phyloP scores from a whole-genome alignment of 1,139 yeast genomes.

The Kodamaea anthophila region DNA sequence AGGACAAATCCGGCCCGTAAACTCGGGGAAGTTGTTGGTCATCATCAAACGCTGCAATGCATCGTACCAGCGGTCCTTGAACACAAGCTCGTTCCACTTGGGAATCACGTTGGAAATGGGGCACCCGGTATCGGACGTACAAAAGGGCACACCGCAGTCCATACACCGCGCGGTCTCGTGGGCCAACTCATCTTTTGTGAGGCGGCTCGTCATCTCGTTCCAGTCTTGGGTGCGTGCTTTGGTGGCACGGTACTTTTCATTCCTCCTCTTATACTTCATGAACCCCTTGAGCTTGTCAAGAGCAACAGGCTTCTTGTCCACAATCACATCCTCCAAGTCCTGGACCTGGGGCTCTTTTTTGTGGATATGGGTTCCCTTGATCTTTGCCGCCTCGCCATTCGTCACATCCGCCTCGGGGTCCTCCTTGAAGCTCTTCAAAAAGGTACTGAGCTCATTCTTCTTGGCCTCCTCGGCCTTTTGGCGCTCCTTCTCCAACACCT shows the following conservation, averaged over 20 bases:
- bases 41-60: constrained; percentile 88
- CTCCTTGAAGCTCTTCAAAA: constrained; percentile 62
- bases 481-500: constrained; percentile 78
- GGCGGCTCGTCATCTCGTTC: constrained; percentile 81
- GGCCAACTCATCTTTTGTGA: constrained; percentile 79
- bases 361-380: constrained; percentile 42
- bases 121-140: constrained; percentile 97
- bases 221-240: constrained; percentile 79
- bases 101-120: constrained; percentile 97
- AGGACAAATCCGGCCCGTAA: constrained; percentile 97
- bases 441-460: constrained; percentile 51
- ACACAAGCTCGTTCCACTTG: constrained; percentile 94
- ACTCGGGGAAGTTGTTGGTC: constrained; percentile 98
- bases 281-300: constrained; percentile 85
- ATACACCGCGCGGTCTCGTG: constrained; percentile 98
- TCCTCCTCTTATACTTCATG: constrained; percentile 86
- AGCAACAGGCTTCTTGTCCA: constrained; percentile 59
- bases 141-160: constrained; percentile 99
- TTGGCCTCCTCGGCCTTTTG: constrained; percentile 61
- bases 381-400: constrained; percentile 69
- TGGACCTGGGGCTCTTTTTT: constrained; percentile 72
- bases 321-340: constrained; percentile 85
- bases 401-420: constrained; percentile 85
- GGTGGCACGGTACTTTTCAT: constrained; percentile 80
- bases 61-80: constrained; percentile 91